Evolutionary conservation across 2,329 filamentous ascomycete species (phyloP).

Genomic region (Epichloe uncinata): DNA sequence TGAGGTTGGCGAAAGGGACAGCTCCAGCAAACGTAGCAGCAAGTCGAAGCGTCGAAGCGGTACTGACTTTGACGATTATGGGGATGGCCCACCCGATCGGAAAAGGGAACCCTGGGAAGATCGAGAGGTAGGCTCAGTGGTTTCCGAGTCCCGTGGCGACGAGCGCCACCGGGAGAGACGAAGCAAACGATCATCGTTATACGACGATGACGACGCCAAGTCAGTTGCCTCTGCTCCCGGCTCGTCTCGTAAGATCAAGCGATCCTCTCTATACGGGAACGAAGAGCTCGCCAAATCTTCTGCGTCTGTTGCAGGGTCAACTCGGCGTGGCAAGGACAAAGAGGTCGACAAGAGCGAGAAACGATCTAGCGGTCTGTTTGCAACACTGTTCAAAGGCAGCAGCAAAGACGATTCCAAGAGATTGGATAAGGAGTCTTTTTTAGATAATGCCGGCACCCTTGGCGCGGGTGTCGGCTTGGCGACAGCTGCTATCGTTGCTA

Average conservation of each 20-base stretch:
- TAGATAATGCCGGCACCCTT: conserved; percentile 58
- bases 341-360: conserved; percentile 21
- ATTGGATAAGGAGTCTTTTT: conserved; percentile 41
- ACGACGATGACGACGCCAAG: conserved; percentile 33
- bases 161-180: conserved; percentile 22
- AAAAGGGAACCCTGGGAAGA: conserved; percentile 28
- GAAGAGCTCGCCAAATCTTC: conserved; percentile 26
- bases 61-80: conserved; percentile 18
- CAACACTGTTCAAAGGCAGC: conserved; percentile 34
- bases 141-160: conserved; percentile 29
- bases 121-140: conserved; percentile 35
- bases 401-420: conserved; percentile 14
- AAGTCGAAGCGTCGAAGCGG: conserved; percentile 25
- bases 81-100: conserved; percentile 26
- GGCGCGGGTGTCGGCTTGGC: conserved; percentile 55
- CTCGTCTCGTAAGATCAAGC: conserved; percentile 10
- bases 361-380: conserved; percentile 31
- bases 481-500: conserved; percentile 29
- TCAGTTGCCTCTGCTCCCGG: conserved; percentile 21
- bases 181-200: conserved; percentile 7
- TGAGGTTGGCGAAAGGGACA: conserved; percentile 21
- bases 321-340: conserved; percentile 25
- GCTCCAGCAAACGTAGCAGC: conserved; percentile 25
- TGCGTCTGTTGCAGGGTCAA: conserved; percentile 21
- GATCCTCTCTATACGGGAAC: conserved; percentile 26